phyloP scores from a whole-genome alignment of 441 rosid genomes.

The Kokia cookei region DNA sequence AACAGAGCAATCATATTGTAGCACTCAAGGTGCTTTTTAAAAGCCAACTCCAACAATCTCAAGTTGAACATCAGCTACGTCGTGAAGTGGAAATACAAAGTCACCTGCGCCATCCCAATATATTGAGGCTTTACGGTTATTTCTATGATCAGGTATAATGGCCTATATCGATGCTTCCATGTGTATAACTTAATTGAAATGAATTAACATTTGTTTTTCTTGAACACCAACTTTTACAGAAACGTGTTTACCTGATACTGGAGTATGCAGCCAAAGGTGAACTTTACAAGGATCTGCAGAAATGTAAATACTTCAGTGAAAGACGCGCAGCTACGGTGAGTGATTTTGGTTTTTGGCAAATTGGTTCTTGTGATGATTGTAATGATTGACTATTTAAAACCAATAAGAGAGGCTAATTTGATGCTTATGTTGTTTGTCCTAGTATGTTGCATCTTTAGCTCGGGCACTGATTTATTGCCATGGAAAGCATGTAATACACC shows the following conservation, averaged over 20 bases:
- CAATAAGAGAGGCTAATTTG: neutral
- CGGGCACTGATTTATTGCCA: slow-evolving; percentile 97
- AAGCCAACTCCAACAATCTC: slow-evolving; percentile 93
- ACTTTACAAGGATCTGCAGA: slow-evolving; percentile 88
- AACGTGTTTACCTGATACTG: slow-evolving; percentile 84
- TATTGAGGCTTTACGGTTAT: slow-evolving; percentile 86
- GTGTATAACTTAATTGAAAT: neutral
- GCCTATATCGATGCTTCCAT: neutral
- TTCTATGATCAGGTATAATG: slow-evolving; percentile 81
- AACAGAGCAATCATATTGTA: slow-evolving; percentile 89
- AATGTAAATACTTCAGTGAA: slow-evolving; percentile 88
- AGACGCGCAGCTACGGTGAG: slow-evolving; percentile 94
- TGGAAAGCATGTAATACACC: slow-evolving; percentile 94
- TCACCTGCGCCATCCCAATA: slow-evolving; percentile 89
- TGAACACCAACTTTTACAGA: slow-evolving; percentile 38
- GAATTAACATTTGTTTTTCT: neutral
- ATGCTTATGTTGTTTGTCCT: slow-evolving; percentile 17
- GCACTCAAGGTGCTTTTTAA: slow-evolving; percentile 94
- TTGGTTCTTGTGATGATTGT: neutral
- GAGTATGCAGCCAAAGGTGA: slow-evolving; percentile 99
- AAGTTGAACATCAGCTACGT: slow-evolving; percentile 94
- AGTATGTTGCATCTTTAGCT: slow-evolving; percentile 97
- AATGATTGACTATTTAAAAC: neutral
- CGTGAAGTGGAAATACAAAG: slow-evolving; percentile 97
- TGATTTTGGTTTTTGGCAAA: slow-evolving; percentile 3